Conservation (phyloP, 805 yeast species). For the Candida mattraensis region DNA sequence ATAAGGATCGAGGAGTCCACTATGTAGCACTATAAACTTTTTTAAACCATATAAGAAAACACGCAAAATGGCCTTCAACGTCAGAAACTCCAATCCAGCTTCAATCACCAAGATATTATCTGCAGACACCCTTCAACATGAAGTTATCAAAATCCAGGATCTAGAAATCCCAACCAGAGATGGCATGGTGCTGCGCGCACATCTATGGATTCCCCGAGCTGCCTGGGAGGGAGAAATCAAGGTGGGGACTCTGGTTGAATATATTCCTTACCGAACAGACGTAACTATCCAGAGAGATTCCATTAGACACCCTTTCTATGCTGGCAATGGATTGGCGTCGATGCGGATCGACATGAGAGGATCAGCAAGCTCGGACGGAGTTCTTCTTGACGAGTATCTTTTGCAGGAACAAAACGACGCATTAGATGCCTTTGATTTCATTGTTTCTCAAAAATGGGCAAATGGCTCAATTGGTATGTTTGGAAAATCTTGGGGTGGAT, state of each 20-base stretch:
- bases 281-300: slow-evolving; percentile 45
- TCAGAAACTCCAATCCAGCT: slow-evolving; percentile 33
- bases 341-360: slow-evolving; percentile 50
- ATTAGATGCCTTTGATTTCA: slow-evolving; percentile 44
- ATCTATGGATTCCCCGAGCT: slow-evolving; percentile 43
- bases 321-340: slow-evolving; percentile 47
- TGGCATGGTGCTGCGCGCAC: slow-evolving; percentile 40
- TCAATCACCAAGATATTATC: slow-evolving; percentile 20
- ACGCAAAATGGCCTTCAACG: slow-evolving; percentile 42
- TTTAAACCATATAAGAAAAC: background rate
- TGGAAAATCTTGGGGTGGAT: slow-evolving; percentile 52
- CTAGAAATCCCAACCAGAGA: slow-evolving; percentile 40
- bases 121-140: slow-evolving; percentile 30
- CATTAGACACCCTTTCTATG: slow-evolving; percentile 46
- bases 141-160: slow-evolving; percentile 35
- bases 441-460: slow-evolving; percentile 41
- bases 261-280: slow-evolving; percentile 47
- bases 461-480: slow-evolving; percentile 47
- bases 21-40: slow-evolving; percentile 2
- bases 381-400: slow-evolving; percentile 42
- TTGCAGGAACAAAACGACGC: slow-evolving; percentile 46
- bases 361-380: slow-evolving; percentile 42
- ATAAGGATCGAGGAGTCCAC: too few relatives aligned
- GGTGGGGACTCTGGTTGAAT: slow-evolving; percentile 43
- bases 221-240: slow-evolving; percentile 30